These are phyloP conservation scores for Pythium brassicae DNA, from an alignment of 352 stramenopile genomes.

Conservation along the genomic window DNA sequence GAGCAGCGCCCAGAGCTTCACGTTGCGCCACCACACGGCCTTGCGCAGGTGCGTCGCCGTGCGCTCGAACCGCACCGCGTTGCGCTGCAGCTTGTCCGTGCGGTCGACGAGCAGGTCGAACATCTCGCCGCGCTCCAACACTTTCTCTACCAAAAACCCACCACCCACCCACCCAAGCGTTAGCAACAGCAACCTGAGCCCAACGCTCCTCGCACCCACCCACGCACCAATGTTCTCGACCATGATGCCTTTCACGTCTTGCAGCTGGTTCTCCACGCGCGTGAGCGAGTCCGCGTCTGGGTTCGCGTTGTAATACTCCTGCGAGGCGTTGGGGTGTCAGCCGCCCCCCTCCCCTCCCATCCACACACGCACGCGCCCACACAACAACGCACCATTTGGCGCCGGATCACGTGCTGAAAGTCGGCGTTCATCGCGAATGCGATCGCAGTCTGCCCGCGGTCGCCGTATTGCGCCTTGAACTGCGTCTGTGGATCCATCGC, in stretches of 20 bases:
- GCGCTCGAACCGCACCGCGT: conserved; percentile 96
- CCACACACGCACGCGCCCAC: no score
- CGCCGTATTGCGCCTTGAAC: conserved; percentile 84
- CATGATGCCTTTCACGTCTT: conserved; percentile 98
- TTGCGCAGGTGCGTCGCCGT: conserved; percentile 87
- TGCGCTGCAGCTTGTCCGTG: conserved; percentile 95
- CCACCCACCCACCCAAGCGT: no score
- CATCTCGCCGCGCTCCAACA: conserved; percentile 98
- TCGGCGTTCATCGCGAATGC: conserved; percentile 98
- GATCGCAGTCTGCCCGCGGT: conserved; percentile 86
- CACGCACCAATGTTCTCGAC: conserved; percentile 95
- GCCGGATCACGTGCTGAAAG: conserved; percentile 93
- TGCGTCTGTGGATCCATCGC: conserved; percentile 34
- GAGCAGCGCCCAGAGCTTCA: conserved; percentile 85
- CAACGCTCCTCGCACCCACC: no score
- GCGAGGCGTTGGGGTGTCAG: no score
- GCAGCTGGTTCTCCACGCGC: conserved; percentile 93
- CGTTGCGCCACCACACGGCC: conserved; percentile 84
- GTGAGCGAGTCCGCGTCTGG: conserved; percentile 91
- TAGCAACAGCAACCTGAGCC: no score
- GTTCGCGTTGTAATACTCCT: conserved; percentile 85
- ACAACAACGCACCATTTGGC: conserved; percentile 79
- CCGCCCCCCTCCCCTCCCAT: no score
- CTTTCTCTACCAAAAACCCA: conserved; percentile 77
- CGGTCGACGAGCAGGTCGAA: conserved; percentile 94